Conservation (phyloP, 441 rosid species). For the Heliophila coronopifolia region DNA sequence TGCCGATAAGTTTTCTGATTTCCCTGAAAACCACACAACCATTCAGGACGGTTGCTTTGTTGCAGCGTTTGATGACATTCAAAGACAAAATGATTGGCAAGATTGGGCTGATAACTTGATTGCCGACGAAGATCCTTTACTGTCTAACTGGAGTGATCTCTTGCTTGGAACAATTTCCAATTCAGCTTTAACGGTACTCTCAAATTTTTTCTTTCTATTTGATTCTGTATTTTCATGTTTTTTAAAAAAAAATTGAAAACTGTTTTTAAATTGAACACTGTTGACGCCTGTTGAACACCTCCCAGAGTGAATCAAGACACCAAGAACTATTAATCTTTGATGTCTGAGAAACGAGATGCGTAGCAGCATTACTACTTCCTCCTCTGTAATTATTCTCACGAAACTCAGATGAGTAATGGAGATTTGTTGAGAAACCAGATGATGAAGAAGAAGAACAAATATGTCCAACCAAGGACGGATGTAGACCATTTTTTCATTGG, state of each 20-base stretch:
- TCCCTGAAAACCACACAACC: constrained; percentile 35
- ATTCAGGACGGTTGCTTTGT: constrained; percentile 41
- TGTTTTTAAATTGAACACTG: too few species aligned
- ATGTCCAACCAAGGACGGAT: too few species aligned
- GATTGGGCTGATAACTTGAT: constrained; percentile 96
- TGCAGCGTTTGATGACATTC: constrained; percentile 46
- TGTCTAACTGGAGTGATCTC: constrained; percentile 70
- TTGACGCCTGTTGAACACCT: too few species aligned
- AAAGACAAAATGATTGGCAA: constrained; percentile 72
- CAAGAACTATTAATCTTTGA: too few species aligned
- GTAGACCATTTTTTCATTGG: too few species aligned
- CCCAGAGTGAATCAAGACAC: too few species aligned
- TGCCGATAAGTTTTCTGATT: constrained; percentile 47
- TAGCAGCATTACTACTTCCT: constrained; percentile 39
- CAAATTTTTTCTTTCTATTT: constrained; percentile 4
- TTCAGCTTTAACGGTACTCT: constrained; percentile 67
- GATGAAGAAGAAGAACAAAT: constrained; percentile 62
- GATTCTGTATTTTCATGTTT: not conserved
- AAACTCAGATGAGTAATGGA: constrained; percentile 56
- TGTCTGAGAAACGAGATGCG: constrained; percentile 34
- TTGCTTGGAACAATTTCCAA: constrained; percentile 45
- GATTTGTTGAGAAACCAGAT: constrained; percentile 61
- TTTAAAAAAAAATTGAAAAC: not conserved
- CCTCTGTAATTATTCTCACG: constrained; percentile 43
- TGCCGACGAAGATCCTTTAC: constrained; percentile 60